Conservation (phyloP, 2,329 filamentous ascomycete genomes). For the Pleomassaria siparia region DNA sequence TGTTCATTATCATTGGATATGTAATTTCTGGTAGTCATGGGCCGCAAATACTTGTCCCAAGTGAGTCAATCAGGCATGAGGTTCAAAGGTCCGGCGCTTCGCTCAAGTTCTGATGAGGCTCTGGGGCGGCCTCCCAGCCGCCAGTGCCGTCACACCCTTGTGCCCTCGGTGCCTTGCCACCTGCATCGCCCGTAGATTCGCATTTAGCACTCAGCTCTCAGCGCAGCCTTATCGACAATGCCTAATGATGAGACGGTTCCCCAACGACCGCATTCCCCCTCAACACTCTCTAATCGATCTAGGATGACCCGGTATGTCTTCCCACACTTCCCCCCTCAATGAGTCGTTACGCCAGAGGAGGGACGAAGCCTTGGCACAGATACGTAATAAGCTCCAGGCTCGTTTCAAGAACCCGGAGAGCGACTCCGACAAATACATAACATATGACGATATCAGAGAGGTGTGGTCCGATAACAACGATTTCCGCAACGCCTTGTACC, state of each 20-base stretch:
- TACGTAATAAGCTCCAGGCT: not conserved
- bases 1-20: too few relatives aligned
- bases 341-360: not conserved
- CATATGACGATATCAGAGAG: not conserved
- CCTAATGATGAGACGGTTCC: not conserved
- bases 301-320: not conserved
- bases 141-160: not conserved
- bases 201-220: not conserved
- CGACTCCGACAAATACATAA: slow-evolving; percentile 4
- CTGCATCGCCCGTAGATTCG: too few relatives aligned
- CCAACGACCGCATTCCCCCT: not conserved
- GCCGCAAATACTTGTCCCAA: too few relatives aligned
- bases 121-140: not conserved
- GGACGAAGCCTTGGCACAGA: not conserved
- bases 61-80: too few relatives aligned
- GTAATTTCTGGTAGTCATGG: too few relatives aligned
- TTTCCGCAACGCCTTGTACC: slow-evolving; percentile 1
- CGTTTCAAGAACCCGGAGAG: not conserved
- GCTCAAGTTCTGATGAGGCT: not conserved
- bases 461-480: slow-evolving; percentile 5
- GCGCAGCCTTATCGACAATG: not conserved
- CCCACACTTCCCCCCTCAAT: not conserved
- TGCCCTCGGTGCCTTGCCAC: too few relatives aligned
- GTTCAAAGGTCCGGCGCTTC: not conserved
- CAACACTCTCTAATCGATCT: not conserved